phyloP scores from a whole-genome alignment of 108 stramenopile genomes.

The Aurantiochytrium sp. region DNA sequence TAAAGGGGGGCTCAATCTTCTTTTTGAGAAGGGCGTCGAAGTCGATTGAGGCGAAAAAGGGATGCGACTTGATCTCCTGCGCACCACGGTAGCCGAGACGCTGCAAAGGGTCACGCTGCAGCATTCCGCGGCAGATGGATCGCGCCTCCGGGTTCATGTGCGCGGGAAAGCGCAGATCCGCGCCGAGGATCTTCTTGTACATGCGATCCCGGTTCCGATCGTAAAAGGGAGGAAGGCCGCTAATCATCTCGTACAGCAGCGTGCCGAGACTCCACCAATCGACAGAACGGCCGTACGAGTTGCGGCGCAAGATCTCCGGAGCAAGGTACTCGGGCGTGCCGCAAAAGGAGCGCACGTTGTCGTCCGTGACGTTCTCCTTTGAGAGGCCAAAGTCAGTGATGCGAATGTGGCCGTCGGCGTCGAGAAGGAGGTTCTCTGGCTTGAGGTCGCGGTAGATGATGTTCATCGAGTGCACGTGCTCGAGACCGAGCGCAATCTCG shows the following conservation, averaged over 20 bases:
- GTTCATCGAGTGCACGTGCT: conserved; percentile 63
- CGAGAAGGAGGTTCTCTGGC: conserved; percentile 56
- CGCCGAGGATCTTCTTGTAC: conserved; percentile 43
- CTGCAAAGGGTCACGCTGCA: conserved; percentile 76
- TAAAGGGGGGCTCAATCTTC: conserved; percentile 81
- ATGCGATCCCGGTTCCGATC: conserved; percentile 39
- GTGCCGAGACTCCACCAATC: conserved; percentile 64
- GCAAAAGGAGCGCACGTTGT: conserved; percentile 33
- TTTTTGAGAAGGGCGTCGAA: conserved; percentile 74
- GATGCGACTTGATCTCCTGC: conserved; percentile 75
- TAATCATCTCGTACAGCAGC: conserved; percentile 50
- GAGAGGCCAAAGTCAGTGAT: conserved; percentile 47
- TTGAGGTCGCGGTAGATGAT: conserved; percentile 91
- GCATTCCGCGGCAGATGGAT: conserved; percentile 40
- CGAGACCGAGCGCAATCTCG: conserved; percentile 57
- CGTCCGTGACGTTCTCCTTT: conserved; percentile 32
- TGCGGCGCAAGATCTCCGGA: conserved; percentile 40
- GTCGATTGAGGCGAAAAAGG: conserved; percentile 75
- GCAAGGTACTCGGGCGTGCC: conserved; percentile 32
- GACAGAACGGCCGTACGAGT: conserved; percentile 58
- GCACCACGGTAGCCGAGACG: conserved; percentile 77
- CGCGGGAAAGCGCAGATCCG: neutral
- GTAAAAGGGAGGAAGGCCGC: conserved; percentile 46
- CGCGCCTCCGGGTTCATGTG: conserved; percentile 14
- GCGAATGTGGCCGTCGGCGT: conserved; percentile 42